A percentile compares a stretch with the other conserved stretches of the same genome.
Conservation (phyloP, 371 early-diverging fungal genomes). For the Batkoa obscura region DNA sequence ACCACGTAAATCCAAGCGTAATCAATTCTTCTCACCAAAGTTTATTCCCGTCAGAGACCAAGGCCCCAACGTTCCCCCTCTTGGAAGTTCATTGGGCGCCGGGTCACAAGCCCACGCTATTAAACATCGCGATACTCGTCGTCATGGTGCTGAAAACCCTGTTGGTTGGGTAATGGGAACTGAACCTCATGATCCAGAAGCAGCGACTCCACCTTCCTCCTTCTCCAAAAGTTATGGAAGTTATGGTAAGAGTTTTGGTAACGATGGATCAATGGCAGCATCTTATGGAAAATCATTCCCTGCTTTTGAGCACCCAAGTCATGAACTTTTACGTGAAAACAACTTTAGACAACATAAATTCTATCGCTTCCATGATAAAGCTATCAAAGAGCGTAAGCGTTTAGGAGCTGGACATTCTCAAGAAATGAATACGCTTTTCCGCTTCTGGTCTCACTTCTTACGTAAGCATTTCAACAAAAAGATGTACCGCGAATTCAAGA, state of each 20-base stretch:
- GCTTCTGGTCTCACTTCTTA: slow-evolving; percentile 96
- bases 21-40: slow-evolving; percentile 10
- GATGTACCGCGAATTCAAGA: slow-evolving; percentile 86
- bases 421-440: slow-evolving; percentile 94
- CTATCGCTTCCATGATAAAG: slow-evolving; percentile 82
- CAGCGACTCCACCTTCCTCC: slow-evolving; percentile 3
- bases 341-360: slow-evolving; percentile 93
- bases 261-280: slow-evolving; percentile 17
- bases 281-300: slow-evolving; percentile 55
- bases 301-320: slow-evolving; percentile 81
- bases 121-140: slow-evolving; percentile 29
- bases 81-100: slow-evolving; percentile 24
- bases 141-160: slow-evolving; percentile 50
- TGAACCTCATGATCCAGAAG: slow-evolving; percentile 9
- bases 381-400: slow-evolving; percentile 81
- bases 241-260: slow-evolving; percentile 3
- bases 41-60: slow-evolving; percentile 5
- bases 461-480: slow-evolving; percentile 83
- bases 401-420: slow-evolving; percentile 83
- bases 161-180: slow-evolving; percentile 76
- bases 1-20: slow-evolving; percentile 12
- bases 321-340: slow-evolving; percentile 82
- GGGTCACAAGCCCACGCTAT: slow-evolving; percentile 11
- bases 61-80: slow-evolving; percentile 39
- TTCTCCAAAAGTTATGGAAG: neutral